Evolutionary conservation across 495 filamentous ascomycete genomes (phyloP), one percentile per base, ranked within the genome.

Genomic region (Penicillium tannophilum): DNA sequence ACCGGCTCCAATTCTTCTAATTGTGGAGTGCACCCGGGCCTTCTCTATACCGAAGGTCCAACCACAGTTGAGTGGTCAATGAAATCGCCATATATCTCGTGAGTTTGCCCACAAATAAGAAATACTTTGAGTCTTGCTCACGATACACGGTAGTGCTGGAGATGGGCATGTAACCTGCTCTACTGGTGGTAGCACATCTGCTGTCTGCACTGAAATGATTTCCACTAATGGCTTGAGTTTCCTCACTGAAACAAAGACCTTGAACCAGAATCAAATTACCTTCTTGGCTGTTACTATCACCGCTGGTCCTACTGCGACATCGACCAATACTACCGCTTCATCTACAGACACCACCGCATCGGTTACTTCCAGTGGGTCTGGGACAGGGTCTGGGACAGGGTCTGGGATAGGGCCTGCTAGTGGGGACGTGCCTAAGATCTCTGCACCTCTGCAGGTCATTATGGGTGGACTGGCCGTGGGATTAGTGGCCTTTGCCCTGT

Each of bases 31-130:
- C 14, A 16, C 2, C 19, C 53, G 10, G 53, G 53, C 16, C 17
- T 56, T 11, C 20, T 47, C 6, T 48, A 56, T 16, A 48, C 54
- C 0, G 43, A 44, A 11, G 54, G 30, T 11, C 54, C 54, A 31
- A 28, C 41, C 41, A 35, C 43, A 4, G 16, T 48, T 16, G 39
- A 56, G 46, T 56, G 46, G 17, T 30, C 41, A 14, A 11, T 56
- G 42, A 10, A 49, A 23, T 36, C 43, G 8, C 44, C 54, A 9
- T 56, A 56, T 16, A 24, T 24, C n/a, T 17, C 28, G 54, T 48
- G 39, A 6, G 54, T 48, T 14, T 12, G 33, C 10, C 24, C 16
- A 7, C 23, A 7, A 33, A 44, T 31, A 17, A 16, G 24, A 12
- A 11, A 6, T 39, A 54, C 1, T 23, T 23, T 23, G 52, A 31